A percentile compares a stretch with the other conserved stretches of the same genome.
Evolutionary conservation across 192 early-diverging fungal genomes (phyloP).

Genomic region (Coemansia sp.): DNA sequence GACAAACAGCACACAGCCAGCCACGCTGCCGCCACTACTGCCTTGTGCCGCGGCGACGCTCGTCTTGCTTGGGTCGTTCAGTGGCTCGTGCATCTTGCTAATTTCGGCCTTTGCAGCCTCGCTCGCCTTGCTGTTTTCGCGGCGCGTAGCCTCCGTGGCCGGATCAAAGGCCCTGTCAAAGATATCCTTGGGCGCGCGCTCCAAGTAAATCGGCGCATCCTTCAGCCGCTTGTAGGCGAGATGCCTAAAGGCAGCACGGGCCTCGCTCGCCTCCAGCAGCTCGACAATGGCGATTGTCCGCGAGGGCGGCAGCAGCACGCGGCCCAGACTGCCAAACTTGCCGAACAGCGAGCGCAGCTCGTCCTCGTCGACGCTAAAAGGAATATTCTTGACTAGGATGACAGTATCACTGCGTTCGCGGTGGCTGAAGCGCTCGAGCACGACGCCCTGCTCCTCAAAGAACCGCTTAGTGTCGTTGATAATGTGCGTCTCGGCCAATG

Average conservation of each 20-base stretch:
- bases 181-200: constrained; percentile 83
- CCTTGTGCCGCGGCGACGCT: constrained; percentile 30
- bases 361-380: constrained; percentile 74
- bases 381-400: constrained; percentile 95
- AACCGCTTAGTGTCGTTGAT: constrained; percentile 92
- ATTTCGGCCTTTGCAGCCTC: constrained; percentile 42
- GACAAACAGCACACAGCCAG: constrained; percentile 84
- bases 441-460: constrained; percentile 82
- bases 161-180: constrained; percentile 64
- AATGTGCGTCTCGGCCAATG: constrained; percentile 97
- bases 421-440: constrained; percentile 73
- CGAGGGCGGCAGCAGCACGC: constrained; percentile 88
- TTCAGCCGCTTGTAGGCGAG: constrained; percentile 93
- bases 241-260: constrained; percentile 80
- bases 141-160: constrained; percentile 35
- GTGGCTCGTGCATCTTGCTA: constrained; percentile 38
- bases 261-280: constrained; percentile 86
- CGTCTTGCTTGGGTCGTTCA: constrained; percentile 47
- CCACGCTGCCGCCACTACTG: constrained; percentile 36
- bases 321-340: constrained; percentile 83
- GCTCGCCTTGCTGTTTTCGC: constrained; percentile 26
- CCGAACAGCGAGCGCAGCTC: constrained; percentile 82
- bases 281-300: constrained; percentile 94
- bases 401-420: constrained; percentile 84
- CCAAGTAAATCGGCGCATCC: constrained; percentile 86